These are phyloP conservation scores for Immersiporthe knoxdaviesiana DNA, from an alignment of 2,329 filamentous ascomycete species.

Conservation along the genomic window DNA sequence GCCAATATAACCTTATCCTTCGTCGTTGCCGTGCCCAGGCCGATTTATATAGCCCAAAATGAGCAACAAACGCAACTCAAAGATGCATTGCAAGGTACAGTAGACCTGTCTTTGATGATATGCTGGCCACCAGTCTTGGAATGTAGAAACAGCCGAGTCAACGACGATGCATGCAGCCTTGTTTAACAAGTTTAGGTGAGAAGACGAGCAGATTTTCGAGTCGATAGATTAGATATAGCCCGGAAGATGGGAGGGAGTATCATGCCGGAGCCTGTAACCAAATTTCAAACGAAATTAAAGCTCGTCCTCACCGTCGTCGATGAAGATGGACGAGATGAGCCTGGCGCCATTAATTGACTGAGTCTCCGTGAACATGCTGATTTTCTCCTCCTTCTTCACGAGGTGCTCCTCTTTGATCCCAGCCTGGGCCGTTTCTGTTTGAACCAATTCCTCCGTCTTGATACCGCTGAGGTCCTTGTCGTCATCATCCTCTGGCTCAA, in stretches of 20 bases:
- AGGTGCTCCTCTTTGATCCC: slow-evolving; percentile 7
- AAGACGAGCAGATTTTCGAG: background rate
- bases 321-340: slow-evolving; percentile 26
- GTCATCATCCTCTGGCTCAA: background rate
- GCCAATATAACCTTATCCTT: background rate
- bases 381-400: slow-evolving; percentile 11
- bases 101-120: too few relatives aligned
- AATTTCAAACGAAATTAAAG: slow-evolving; percentile 21
- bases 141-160: too few relatives aligned
- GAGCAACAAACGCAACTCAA: background rate
- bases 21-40: background rate
- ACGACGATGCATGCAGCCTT: background rate
- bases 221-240: background rate
- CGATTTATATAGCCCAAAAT: too few relatives aligned
- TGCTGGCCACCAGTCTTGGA: too few relatives aligned
- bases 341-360: background rate
- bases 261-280: slow-evolving; percentile 10
- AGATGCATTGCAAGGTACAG: background rate
- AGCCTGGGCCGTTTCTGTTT: slow-evolving; percentile 8
- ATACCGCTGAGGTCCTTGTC: background rate
- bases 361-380: background rate
- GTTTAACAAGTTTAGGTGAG: background rate
- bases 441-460: background rate
- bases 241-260: slow-evolving; percentile 18
- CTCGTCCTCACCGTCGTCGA: slow-evolving; percentile 25